A percentile compares a stretch with the other conserved stretches of the same genome.
phyloP scores from a whole-genome alignment of 306 rosid species.

The Pyrus communis region DNA sequence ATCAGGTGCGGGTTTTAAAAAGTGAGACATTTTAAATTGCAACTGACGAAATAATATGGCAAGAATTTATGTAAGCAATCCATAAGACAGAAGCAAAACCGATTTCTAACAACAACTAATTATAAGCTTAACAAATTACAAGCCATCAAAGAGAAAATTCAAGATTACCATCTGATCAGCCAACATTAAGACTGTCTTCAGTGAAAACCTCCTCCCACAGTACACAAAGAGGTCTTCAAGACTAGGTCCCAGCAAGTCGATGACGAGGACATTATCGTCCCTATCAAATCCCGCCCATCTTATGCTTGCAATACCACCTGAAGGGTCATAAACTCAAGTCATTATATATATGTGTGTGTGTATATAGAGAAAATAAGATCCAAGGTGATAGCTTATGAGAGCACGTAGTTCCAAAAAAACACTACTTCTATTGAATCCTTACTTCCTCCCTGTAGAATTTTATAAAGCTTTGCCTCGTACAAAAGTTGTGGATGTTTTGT shows the following conservation, averaged over 20 bases:
- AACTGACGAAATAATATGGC: neutral
- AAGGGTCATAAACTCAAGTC: neutral
- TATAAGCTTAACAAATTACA: neutral
- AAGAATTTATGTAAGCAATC: neutral
- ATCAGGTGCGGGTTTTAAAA: neutral
- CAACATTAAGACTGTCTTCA: slow-evolving; percentile 31
- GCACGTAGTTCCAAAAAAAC: neutral
- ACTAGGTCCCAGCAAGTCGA: slow-evolving; percentile 32
- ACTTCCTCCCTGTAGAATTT: slow-evolving; percentile 58
- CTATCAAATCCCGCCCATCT: slow-evolving; percentile 29
- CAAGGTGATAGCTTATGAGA: neutral
- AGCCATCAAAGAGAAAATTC: neutral
- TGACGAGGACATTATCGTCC: slow-evolving; percentile 28
- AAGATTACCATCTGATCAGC: slow-evolving; percentile 32
- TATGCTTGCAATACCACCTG: slow-evolving; percentile 12
- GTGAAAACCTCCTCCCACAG: slow-evolving; percentile 30
- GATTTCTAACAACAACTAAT: neutral
- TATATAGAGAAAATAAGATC: neutral
- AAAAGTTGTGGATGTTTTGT: slow-evolving; percentile 62
- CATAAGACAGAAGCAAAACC: neutral
- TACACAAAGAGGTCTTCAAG: slow-evolving; percentile 30
- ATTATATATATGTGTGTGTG: neutral
- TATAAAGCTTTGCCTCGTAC: slow-evolving; percentile 62
- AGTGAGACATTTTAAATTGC: neutral
- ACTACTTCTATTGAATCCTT: slow-evolving; percentile 14